These are phyloP conservation scores for Calonectria crousiana DNA, from an alignment of 2,329 filamentous ascomycete genomes.

Conservation along the genomic window DNA sequence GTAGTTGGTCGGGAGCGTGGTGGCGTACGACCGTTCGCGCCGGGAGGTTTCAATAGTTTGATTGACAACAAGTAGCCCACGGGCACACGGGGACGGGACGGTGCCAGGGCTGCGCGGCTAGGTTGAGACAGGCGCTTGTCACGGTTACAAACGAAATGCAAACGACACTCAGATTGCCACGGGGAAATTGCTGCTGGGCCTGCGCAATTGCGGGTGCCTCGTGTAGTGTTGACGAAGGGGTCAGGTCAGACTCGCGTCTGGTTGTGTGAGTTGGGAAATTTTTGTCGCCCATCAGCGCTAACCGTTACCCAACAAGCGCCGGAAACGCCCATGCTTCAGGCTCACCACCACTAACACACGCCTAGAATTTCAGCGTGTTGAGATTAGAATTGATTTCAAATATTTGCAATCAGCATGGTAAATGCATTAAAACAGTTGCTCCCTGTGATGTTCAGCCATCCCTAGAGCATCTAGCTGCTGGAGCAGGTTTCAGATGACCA, in stretches of 20 bases:
- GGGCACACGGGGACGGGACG: conserved; percentile 22
- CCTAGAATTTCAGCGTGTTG: background rate
- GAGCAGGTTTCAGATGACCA: background rate
- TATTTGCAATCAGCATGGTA: background rate
- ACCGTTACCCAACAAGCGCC: conserved; percentile 10
- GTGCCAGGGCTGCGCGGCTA: conserved; percentile 25
- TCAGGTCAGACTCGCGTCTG: conserved; percentile 6
- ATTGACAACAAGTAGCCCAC: conserved; percentile 9
- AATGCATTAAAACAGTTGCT: background rate
- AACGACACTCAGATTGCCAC: background rate
- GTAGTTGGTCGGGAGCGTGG: conserved; percentile 1
- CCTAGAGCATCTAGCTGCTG: background rate
- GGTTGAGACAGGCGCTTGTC: conserved; percentile 30
- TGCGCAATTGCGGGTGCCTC: conserved; percentile 7
- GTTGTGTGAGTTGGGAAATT: conserved; percentile 19
- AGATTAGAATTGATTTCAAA: background rate
- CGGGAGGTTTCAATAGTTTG: conserved; percentile 22
- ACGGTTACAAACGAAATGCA: conserved; percentile 8
- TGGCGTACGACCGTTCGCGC: conserved; percentile 24
- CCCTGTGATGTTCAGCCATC: too few species aligned
- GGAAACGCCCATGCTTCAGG: background rate
- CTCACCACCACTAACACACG: background rate
- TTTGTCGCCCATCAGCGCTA: conserved; percentile 23
- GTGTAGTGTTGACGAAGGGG: conserved; percentile 7
- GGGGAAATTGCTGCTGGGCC: background rate